A percentile compares a stretch with the other conserved stretches of the same genome.
phyloP scores from a whole-genome alignment of 371 early-diverging fungal genomes.

The Mucor irregularis region DNA sequence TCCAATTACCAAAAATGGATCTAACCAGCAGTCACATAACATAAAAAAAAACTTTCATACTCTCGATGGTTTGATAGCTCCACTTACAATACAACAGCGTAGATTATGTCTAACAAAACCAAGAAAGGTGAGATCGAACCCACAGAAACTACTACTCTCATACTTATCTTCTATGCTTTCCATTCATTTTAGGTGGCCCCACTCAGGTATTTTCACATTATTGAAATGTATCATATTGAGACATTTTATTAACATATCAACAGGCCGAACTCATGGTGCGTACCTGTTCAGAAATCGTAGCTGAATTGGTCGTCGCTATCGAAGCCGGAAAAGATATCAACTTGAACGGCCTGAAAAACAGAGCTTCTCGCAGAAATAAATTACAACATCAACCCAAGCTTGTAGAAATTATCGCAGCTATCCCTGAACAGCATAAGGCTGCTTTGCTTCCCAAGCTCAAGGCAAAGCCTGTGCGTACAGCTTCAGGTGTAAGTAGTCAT shows the following conservation, averaged over 20 bases:
- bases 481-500: constrained; percentile 85
- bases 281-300: constrained; percentile 88
- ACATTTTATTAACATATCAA: not conserved
- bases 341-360: constrained; percentile 83
- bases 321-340: constrained; percentile 79
- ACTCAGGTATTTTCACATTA: constrained; percentile 25
- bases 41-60: too few species aligned
- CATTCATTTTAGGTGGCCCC: constrained; percentile 24
- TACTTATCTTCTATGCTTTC: not conserved
- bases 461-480: constrained; percentile 99
- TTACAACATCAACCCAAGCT: constrained; percentile 91
- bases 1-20: too few species aligned
- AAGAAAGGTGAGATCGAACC: constrained; percentile 32
- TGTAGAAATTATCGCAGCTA: constrained; percentile 99
- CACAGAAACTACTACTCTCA: not conserved
- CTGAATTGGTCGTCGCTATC: constrained; percentile 78
- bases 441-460: constrained; percentile 86
- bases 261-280: constrained; percentile 82
- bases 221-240: not conserved
- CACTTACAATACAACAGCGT: constrained; percentile 12
- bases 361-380: constrained; percentile 76
- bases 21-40: too few species aligned
- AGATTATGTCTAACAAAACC: constrained; percentile 27
- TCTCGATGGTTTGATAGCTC: too few species aligned
- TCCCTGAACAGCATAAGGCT: constrained; percentile 93